Evolutionary conservation across 768 basidiomycete species (phyloP).

Genomic region (Podaxis carcinomalis): DNA sequence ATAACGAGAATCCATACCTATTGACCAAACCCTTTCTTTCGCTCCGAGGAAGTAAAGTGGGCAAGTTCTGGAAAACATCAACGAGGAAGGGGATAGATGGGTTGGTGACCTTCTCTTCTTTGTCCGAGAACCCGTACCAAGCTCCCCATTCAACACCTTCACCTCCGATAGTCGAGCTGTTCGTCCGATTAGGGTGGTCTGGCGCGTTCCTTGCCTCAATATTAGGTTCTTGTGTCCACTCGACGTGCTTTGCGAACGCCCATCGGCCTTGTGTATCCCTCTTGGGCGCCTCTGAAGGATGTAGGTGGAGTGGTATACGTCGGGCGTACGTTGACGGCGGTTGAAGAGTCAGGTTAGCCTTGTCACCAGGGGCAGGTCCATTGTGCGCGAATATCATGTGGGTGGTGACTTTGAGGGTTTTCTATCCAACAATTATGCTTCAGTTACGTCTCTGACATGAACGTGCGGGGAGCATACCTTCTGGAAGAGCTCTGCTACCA

Average conservation of each 20-base stretch:
- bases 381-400: conserved; percentile 57
- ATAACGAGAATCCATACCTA: conserved; percentile 20
- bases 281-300: conserved; percentile 38
- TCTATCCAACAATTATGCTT: conserved; percentile 26
- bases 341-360: conserved; percentile 28
- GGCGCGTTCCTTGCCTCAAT: conserved; percentile 35
- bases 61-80: conserved; percentile 47
- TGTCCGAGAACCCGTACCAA: conserved; percentile 46
- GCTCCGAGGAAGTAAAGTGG: conserved; percentile 41
- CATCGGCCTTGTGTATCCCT: conserved; percentile 23
- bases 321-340: conserved; percentile 58
- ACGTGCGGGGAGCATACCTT: conserved; percentile 28
- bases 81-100: conserved; percentile 52
- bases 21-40: conserved; percentile 32
- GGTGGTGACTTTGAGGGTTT: conserved; percentile 38
- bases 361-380: conserved; percentile 23
- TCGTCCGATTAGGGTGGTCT: conserved; percentile 32
- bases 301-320: conserved; percentile 50
- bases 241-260: conserved; percentile 30
- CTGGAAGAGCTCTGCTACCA: conserved; percentile 59
- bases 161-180: conserved; percentile 39
- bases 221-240: conserved; percentile 36
- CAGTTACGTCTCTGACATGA: neutral
- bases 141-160: conserved; percentile 55
- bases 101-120: conserved; percentile 39